Base-by-base conservation (phyloP, 2,329 filamentous ascomycete genomes). In the Calonectria ilicicola region DNA sequence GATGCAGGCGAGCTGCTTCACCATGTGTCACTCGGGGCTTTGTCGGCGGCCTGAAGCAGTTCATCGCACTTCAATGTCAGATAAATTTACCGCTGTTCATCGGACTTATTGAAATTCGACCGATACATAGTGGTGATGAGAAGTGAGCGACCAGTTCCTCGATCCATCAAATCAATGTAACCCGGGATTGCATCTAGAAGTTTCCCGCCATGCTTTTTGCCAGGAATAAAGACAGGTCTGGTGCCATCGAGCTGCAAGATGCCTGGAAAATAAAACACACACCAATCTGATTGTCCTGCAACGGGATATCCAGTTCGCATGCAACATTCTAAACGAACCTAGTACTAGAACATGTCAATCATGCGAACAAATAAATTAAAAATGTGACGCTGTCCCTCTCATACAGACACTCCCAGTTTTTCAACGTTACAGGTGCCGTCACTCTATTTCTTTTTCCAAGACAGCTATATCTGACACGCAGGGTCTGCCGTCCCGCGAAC, bases 301-400 rank as follows among this genome's bases (percentile, higher is more conserved):
- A 60, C 38, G 53, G 53, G 32, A 60, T 40, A 60, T 38, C 53
- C 53, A 40, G 53, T 60, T 60, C 32, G 32, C 53, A 60, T 60
- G 53, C 17, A 60, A 60, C 53, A 9, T 40, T 60, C 53, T 23
- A 38, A 40, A 27, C 21, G 53, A 60, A 60, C 53, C 53, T 60
- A 60, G 53, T 60, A 60, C 53, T 40, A 60, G 53, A 60, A 60
- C 53, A 60, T 60, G 35, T 40, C 53, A 60, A 60, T 26, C 53
- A 60, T 35, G 53, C 53, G 53, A 60, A 60, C 53, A 38, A 60
- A 60, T 60, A 60, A 29, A 60, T 60, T 60, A 40, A 60, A 40
- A 40, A 40, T 60, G 35, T 40, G 32, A 60, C 35, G 26, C 26
- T 60, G 35, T 27, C 35, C n/a, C 32, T 23, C 40, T 60, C 32